A percentile compares a stretch with the other conserved stretches of the same genome.
Evolutionary conservation across 768 basidiomycete species (phyloP).

Genomic region (Xanthoconium stramineum): DNA sequence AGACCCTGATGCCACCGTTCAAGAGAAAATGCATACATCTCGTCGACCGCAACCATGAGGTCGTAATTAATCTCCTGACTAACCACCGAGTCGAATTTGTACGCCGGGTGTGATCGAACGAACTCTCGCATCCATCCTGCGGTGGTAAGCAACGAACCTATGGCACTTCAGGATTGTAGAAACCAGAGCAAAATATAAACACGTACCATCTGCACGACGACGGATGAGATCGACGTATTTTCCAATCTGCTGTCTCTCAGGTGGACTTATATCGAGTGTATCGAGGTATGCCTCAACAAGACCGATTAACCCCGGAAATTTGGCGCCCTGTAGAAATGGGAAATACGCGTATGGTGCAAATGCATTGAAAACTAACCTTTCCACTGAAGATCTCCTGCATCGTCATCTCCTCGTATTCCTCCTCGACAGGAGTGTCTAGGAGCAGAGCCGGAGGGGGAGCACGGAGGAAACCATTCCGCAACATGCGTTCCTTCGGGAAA

Average conservation of each 20-base stretch:
- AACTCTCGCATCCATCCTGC: conserved; percentile 94
- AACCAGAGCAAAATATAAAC: not conserved
- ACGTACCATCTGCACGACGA: conserved; percentile 73
- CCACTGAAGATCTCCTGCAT: conserved; percentile 93
- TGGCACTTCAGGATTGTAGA: conserved; percentile 1
- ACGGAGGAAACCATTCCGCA: conserved; percentile 71
- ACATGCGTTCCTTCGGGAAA: conserved; percentile 55
- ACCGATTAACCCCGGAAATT: conserved; percentile 78
- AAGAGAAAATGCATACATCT: conserved; percentile 64
- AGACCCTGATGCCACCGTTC: not conserved
- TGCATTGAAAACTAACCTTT: conserved; percentile 48
- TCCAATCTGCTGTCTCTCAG: conserved; percentile 58
- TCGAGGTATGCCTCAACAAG: conserved; percentile 83
- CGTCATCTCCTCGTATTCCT: conserved; percentile 91
- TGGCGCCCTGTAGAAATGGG: conserved; percentile 43
- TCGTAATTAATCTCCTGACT: conserved; percentile 92
- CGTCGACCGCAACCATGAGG: conserved; percentile 81
- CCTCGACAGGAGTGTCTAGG: conserved; percentile 55
- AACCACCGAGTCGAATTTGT: conserved; percentile 91
- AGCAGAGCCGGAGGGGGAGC: conserved; percentile 46
- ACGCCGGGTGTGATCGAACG: conserved; percentile 83
- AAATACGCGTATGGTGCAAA: not conserved
- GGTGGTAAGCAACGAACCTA: conserved; percentile 78
- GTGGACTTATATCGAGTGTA: conserved; percentile 71
- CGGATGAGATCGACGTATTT: conserved; percentile 80